Conservation (phyloP, 2,329 filamentous ascomycete species). For the Colletotrichum sp. region DNA sequence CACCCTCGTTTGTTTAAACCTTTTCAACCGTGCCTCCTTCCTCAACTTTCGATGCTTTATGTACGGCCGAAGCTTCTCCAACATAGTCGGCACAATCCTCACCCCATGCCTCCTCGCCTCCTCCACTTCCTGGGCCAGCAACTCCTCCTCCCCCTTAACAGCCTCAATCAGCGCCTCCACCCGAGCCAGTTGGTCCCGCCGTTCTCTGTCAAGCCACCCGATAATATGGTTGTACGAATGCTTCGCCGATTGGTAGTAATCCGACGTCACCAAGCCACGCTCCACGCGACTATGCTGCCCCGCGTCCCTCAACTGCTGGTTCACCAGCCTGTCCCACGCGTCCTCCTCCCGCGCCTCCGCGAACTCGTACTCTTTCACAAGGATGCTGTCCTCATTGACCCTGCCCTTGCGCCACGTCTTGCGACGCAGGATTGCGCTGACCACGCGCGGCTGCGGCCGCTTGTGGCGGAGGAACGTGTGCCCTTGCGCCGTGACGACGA, state of each 20-base stretch:
- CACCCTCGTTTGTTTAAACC: background rate
- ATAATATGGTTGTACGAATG: conserved; percentile 1
- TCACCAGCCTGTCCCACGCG: conserved; percentile 49
- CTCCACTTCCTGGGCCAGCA: conserved; percentile 32
- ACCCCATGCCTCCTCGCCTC: conserved; percentile 24
- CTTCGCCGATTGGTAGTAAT: background rate
- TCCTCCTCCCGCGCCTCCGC: conserved; percentile 46
- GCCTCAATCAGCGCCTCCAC: conserved; percentile 40
- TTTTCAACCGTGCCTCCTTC: background rate
- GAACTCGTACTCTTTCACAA: conserved; percentile 33
- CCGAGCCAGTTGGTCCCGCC: conserved; percentile 44
- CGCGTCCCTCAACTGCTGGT: background rate
- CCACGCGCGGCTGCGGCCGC: conserved; percentile 66
- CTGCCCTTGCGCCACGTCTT: conserved; percentile 44
- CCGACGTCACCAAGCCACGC: no score
- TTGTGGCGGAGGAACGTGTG: conserved; percentile 69
- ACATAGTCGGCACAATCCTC: background rate
- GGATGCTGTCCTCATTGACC: background rate
- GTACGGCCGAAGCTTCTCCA: conserved; percentile 1
- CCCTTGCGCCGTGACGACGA: conserved; percentile 56
- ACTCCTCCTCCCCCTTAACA: conserved; percentile 36
- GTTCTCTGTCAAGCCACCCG: conserved; percentile 30
- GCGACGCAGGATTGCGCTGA: conserved; percentile 62
- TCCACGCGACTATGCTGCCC: background rate
- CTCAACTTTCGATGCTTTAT: background rate